phyloP scores from a whole-genome alignment of 139 green algal genomes.

The Closterium sp. region DNA sequence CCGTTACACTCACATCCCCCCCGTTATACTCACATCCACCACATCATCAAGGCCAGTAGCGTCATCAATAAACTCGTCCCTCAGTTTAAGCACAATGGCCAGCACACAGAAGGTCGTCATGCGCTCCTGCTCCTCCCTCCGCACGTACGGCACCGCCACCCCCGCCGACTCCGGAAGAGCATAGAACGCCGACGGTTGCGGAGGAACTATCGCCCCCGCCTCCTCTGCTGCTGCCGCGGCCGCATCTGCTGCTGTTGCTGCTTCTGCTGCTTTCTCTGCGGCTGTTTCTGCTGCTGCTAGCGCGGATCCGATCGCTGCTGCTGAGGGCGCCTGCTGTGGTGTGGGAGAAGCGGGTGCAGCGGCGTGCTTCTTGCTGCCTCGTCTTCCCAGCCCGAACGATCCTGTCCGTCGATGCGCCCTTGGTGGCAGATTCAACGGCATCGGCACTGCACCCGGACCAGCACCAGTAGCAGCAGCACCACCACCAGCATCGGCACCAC shows the following conservation, averaged over 20 bases:
- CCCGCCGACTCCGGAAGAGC: not conserved
- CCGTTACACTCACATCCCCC: too few species aligned
- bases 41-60: constrained; percentile 4
- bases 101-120: constrained; percentile 15
- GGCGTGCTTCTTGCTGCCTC: not conserved
- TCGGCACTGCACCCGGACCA: not conserved
- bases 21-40: constrained; percentile 11
- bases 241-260: not conserved
- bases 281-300: not conserved
- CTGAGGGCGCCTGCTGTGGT: not conserved
- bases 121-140: constrained; percentile 4
- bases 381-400: not conserved
- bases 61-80: not conserved
- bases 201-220: not conserved
- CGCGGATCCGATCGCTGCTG: not conserved
- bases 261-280: not conserved
- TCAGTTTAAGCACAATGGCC: not conserved
- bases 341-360: not conserved
- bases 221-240: not conserved
- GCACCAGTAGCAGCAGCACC: not conserved
- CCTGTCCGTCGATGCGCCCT: not conserved
- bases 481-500: not conserved
- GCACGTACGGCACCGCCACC: not conserved
- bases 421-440: not conserved
- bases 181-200: not conserved